Conservation (phyloP, 2,329 filamentous ascomycete genomes). For the Pleomassaria siparia region DNA sequence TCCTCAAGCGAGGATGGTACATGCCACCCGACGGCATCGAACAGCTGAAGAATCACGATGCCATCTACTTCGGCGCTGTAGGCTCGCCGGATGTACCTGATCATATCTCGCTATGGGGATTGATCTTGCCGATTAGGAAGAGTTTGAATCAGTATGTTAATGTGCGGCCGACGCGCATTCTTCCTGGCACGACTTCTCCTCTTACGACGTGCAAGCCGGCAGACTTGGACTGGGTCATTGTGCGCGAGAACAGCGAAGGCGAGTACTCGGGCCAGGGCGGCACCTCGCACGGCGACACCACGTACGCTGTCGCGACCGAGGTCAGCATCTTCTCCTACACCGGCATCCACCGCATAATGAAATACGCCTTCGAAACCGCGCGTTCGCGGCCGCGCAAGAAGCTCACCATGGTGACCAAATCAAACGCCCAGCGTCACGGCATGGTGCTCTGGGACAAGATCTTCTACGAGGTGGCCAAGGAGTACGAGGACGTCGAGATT, state of each 20-base stretch:
- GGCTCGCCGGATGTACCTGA: conserved; percentile 65
- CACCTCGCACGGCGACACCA: conserved; percentile 44
- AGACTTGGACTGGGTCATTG: conserved; percentile 52
- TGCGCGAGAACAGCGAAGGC: conserved; percentile 52
- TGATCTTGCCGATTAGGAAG: conserved; percentile 67
- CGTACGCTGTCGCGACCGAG: conserved; percentile 48
- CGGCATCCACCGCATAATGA: conserved; percentile 51
- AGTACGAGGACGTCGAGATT: conserved; percentile 48
- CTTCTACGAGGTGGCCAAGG: conserved; percentile 49
- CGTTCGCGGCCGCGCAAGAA: conserved; percentile 47
- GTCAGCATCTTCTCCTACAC: conserved; percentile 51
- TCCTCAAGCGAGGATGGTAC: conserved; percentile 55
- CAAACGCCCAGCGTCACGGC: conserved; percentile 51
- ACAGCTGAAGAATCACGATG: conserved; percentile 54
- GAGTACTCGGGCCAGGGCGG: conserved; percentile 53
- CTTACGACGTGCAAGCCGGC: conserved; percentile 29
- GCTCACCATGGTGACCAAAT: conserved; percentile 54
- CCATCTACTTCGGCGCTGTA: conserved; percentile 62
- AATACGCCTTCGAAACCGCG: conserved; percentile 52
- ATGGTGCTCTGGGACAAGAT: conserved; percentile 54
- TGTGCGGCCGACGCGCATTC: conserved; percentile 56
- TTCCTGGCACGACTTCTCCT: conserved; percentile 46
- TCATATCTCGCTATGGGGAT: conserved; percentile 67
- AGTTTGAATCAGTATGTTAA: conserved; percentile 70
- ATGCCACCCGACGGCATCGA: conserved; percentile 55